Conservation (phyloP, 2,329 filamentous ascomycete species). For the Fusarium anguioides region DNA sequence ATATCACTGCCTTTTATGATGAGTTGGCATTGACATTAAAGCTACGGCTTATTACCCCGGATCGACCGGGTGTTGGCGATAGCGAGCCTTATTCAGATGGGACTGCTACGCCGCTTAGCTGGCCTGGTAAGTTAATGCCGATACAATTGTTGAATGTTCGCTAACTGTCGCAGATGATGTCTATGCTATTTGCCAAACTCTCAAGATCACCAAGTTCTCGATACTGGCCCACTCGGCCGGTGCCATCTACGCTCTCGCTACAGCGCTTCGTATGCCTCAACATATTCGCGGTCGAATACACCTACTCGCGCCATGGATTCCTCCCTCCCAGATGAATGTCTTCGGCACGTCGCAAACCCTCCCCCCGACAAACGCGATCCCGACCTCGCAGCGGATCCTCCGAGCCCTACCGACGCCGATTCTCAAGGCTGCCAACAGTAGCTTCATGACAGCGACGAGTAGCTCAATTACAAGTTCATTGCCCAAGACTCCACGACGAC, state of each 20-base stretch:
- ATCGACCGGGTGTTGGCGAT: slow-evolving; percentile 92
- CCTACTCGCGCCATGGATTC: slow-evolving; percentile 95
- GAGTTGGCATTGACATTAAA: slow-evolving; percentile 91
- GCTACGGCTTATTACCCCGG: slow-evolving; percentile 89
- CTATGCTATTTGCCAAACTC: slow-evolving; percentile 88
- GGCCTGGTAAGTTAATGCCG: slow-evolving; percentile 77
- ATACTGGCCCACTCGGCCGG: slow-evolving; percentile 96
- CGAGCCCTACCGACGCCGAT: slow-evolving; percentile 90
- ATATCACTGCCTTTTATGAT: slow-evolving; percentile 97
- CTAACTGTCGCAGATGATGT: slow-evolving; percentile 72
- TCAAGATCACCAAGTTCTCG: slow-evolving; percentile 96
- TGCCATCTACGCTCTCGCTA: slow-evolving; percentile 97
- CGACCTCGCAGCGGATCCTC: slow-evolving; percentile 90
- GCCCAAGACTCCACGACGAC: slow-evolving; percentile 71
- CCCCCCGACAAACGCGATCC: slow-evolving; percentile 85
- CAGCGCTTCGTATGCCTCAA: slow-evolving; percentile 93
- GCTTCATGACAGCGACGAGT: slow-evolving; percentile 92
- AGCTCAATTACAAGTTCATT: slow-evolving; percentile 84
- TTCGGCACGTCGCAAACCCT: slow-evolving; percentile 78
- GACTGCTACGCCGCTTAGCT: slow-evolving; percentile 86
- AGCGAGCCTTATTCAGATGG: slow-evolving; percentile 87
- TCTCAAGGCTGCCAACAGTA: slow-evolving; percentile 93
- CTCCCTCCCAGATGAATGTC: slow-evolving; percentile 89
- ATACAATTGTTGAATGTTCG: rapidly evolving
- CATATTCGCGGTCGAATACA: slow-evolving; percentile 95